A percentile compares a stretch with the other conserved stretches of the same genome.
Evolutionary conservation across 1,284 basidiomycete genomes (phyloP).

Genomic region (Schizophyllum commune): DNA sequence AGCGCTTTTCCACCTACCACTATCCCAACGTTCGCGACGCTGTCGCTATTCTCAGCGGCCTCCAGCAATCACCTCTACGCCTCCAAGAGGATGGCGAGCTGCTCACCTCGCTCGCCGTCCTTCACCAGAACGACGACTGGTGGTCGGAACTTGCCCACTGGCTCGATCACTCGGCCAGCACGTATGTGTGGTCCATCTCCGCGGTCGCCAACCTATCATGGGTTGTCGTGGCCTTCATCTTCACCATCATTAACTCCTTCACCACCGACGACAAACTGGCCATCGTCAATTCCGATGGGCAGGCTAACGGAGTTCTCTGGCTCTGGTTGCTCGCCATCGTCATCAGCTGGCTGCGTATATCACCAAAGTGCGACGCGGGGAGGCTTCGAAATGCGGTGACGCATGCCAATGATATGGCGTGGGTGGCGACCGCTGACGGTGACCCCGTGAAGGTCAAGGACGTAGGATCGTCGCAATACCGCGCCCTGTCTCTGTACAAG

Average conservation of each 20-base stretch:
- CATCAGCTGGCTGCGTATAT: conserved; percentile 6
- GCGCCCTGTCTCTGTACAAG: conserved; percentile 5
- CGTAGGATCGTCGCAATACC: neutral
- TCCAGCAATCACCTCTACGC: conserved; percentile 24
- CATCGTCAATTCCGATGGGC: conserved; percentile 4
- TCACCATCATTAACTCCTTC: conserved; percentile 33
- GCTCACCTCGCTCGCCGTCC: conserved; percentile 22
- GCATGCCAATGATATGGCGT: conserved; percentile 2
- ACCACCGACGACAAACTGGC: conserved; percentile 3
- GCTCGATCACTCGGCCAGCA: conserved; percentile 14
- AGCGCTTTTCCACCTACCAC: conserved; percentile 13
- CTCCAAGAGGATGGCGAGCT: conserved; percentile 14
- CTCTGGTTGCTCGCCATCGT: conserved; percentile 6
- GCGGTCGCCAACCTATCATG: conserved; percentile 30
- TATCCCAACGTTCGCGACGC: conserved; percentile 15
- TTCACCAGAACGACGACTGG: conserved; percentile 20
- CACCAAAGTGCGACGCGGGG: neutral
- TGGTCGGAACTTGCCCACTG: conserved; percentile 7
- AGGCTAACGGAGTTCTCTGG: conserved; percentile 1
- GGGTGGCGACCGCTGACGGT: neutral
- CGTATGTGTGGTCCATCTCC: conserved; percentile 15
- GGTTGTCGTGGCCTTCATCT: conserved; percentile 34
- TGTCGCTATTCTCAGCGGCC: conserved; percentile 15
- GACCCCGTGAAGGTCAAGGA: conserved; percentile 1
- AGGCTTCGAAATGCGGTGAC: conserved; percentile 1